Conservation (phyloP, 257 asterid species). For the Jaltomata sinuosa region DNA sequence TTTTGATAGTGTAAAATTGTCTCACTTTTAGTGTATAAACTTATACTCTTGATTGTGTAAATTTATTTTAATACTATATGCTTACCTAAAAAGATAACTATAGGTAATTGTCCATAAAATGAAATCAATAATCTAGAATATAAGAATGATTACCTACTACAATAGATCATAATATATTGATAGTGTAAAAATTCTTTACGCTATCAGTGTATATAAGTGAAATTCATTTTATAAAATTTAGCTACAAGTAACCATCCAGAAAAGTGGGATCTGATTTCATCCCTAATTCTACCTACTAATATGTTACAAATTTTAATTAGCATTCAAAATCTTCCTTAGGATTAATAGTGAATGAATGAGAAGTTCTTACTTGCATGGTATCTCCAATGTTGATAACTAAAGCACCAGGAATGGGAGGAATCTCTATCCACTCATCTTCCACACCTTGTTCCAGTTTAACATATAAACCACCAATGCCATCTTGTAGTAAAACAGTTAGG, state of each 20-base stretch:
- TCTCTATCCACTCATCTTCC: conserved; percentile 23
- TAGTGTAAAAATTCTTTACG: background rate
- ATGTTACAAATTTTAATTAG: too few relatives aligned
- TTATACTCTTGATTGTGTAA: background rate
- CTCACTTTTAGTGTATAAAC: background rate
- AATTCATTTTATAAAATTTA: background rate
- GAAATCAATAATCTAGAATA: background rate
- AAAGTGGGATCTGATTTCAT: too few relatives aligned
- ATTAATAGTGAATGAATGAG: background rate
- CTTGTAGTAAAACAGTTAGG: conserved; percentile 26
- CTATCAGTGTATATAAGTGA: background rate
- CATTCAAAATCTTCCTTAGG: too few relatives aligned
- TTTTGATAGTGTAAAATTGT: background rate
- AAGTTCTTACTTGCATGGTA: conserved; percentile 19
- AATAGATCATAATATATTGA: background rate
- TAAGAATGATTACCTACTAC: background rate
- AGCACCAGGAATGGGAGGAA: conserved; percentile 29
- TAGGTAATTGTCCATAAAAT: background rate
- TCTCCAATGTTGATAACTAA: conserved; percentile 29
- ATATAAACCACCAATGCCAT: conserved; percentile 35
- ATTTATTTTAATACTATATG: background rate
- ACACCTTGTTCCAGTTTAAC: conserved; percentile 20
- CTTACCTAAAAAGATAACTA: background rate
- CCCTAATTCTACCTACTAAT: too few relatives aligned
- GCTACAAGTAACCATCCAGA: too few relatives aligned